Evolutionary conservation across 176 grass and related monocot genomes (phyloP), one percentile per base, ranked within the genome.

Genomic region (Elymus sibiricus): DNA sequence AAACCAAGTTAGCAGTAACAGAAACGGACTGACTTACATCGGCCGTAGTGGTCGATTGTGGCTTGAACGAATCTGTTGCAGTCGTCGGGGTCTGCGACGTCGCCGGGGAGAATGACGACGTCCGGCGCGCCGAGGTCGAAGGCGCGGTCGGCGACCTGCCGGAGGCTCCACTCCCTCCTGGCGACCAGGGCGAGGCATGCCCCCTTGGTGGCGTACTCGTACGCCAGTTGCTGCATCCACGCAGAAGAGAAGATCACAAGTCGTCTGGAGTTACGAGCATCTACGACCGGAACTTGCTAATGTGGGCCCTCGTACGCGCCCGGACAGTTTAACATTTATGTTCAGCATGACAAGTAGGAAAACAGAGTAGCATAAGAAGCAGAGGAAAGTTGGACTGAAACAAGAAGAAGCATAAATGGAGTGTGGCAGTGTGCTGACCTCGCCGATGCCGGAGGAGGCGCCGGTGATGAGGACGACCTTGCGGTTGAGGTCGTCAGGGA

Each of bases 391-490:
- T 44, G 43, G 42, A 44, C 3, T 19, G 40, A 10, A 42, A 42
- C 40, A 42, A 42, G 40, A 42, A 42, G 40, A 42, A 42, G 40
- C 40, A 42, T 9, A 42, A 9, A 9, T 5, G 3, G 35, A 35
- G n/a, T n/a, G n/a, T n/a, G n/a, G n/a, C n/a, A n/a, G n/a, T n/a
- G n/a, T n/a, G n/a, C n/a, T n/a, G n/a, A 29, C 95, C 92, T 94
- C 92, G 67, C 95, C 92, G 85, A 97, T 90, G 88, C 95, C 90
- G 65, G 95, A 97, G 21, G 95, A 97, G 1, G 95, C 88, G 53
- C 95, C 95, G 35, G 95, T 97, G 85, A 97, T 89, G 79, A 97
- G 90, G 27, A 97, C 92, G 65, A 92, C 95, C 90, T 97, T 97
- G 62, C 88, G 58, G 14, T 78, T 14, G 83, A 97, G 58, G 84